Percentiles rank a stretch among this genome's conserved stretches.
These are phyloP conservation scores for Moricandia arvensis DNA, from an alignment of 345 rosid genomes.

Conservation along the genomic window DNA sequence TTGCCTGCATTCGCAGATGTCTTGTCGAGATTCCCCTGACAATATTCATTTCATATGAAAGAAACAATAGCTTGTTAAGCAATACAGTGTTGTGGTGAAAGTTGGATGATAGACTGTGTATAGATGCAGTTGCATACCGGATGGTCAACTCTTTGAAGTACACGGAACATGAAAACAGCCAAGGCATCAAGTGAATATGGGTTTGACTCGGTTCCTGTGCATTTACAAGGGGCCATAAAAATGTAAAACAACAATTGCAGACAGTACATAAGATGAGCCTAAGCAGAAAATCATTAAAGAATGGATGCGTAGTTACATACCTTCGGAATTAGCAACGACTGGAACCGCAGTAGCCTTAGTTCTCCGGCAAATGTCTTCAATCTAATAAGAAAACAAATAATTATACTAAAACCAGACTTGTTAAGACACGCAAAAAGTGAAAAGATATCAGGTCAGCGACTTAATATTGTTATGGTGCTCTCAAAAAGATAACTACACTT, in stretches of 20 bases:
- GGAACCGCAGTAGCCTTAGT: constrained; percentile 85
- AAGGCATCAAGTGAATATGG: constrained; percentile 92
- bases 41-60: constrained; percentile 29
- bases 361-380: constrained; percentile 80
- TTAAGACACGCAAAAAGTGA: neutral
- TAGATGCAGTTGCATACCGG: constrained; percentile 57
- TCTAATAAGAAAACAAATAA: constrained; percentile 43
- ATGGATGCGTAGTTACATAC: constrained; percentile 41
- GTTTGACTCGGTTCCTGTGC: constrained; percentile 77
- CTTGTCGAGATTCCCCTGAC: constrained; percentile 95
- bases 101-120: constrained; percentile 11
- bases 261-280: constrained; percentile 5
- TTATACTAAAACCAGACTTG: neutral
- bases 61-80: constrained; percentile 13
- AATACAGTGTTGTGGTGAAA: neutral
- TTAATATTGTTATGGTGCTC: neutral
- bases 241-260: constrained; percentile 1
- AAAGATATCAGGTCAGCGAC: constrained; percentile 7
- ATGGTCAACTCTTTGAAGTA: constrained; percentile 84
- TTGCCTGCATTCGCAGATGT: constrained; percentile 80
- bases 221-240: constrained; percentile 10
- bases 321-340: constrained; percentile 86
- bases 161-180: constrained; percentile 86
- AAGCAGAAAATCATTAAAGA: constrained; percentile 14
- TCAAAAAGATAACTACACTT: constrained; percentile 11